phyloP scores from a whole-genome alignment of 2,329 filamentous ascomycete species.

The Davidsoniella virescens region DNA sequence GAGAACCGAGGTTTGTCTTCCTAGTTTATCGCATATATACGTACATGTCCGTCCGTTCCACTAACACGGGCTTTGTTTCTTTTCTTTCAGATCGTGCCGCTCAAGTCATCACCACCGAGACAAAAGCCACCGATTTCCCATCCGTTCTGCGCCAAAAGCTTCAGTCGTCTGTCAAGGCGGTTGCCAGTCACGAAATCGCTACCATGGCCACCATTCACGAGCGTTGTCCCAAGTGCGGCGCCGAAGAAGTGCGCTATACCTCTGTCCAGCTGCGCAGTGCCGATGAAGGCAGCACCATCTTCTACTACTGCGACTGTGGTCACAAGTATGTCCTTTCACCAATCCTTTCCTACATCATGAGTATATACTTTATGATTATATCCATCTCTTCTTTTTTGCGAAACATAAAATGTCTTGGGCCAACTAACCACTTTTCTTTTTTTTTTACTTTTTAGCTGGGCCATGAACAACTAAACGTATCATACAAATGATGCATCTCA shows the following conservation, averaged over 20 bases:
- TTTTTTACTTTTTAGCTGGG: slow-evolving; percentile 25
- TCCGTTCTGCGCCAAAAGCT: slow-evolving; percentile 74
- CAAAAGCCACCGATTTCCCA: slow-evolving; percentile 82
- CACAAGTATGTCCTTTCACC: slow-evolving; percentile 45
- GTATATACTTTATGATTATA: too few relatives aligned
- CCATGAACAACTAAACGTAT: slow-evolving; percentile 39
- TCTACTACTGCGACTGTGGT: slow-evolving; percentile 78
- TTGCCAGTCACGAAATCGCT: slow-evolving; percentile 61
- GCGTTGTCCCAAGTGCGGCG: slow-evolving; percentile 66
- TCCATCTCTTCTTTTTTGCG: slow-evolving; percentile 4
- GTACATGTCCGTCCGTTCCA: neutral
- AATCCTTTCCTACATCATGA: neutral
- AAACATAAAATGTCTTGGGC: slow-evolving; percentile 17
- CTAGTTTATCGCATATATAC: neutral
- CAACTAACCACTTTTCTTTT: slow-evolving; percentile 4
- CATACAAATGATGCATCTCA: slow-evolving; percentile 2
- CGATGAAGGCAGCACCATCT: slow-evolving; percentile 87
- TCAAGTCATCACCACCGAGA: slow-evolving; percentile 62
- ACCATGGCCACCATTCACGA: slow-evolving; percentile 52
- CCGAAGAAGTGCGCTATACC: slow-evolving; percentile 69
- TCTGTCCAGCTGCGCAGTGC: slow-evolving; percentile 77
- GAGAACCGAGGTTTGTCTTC: slow-evolving; percentile 55
- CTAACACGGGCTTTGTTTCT: slow-evolving; percentile 5
- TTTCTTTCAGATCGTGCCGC: slow-evolving; percentile 47
- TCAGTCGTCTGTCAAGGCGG: slow-evolving; percentile 65